Base-by-base conservation (phyloP, 495 filamentous ascomycete genomes). In the Neurospora cerealis region DNA sequence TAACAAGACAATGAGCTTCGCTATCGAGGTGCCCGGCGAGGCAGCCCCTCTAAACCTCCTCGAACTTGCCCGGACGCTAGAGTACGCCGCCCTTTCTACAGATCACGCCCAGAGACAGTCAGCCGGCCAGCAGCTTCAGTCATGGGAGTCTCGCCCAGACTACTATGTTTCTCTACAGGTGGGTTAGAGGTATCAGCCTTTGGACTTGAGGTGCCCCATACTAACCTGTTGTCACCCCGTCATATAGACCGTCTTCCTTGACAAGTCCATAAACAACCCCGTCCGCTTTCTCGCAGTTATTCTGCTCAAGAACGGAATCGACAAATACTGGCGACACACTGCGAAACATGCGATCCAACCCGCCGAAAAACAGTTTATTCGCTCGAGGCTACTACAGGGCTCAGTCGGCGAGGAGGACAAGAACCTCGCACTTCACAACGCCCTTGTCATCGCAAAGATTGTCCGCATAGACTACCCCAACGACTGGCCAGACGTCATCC, bases 261-360 rank as follows among this genome's bases (percentile, higher is more conserved):
- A 97, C 81, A 89, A 89, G 60, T 87, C 87, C 6, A 83, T 95
- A 1, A 93, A 93, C 13, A 77, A 86, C 17, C 90, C 95, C 76
- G 87, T 93, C 54, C 91, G 96, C 70, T 93, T 96, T 79, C 88
- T 97, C n/a, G 90, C 94, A 21, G 90, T 97, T 70, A 98, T 97
- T 74, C 93, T 96, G 78, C 84, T 99, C 71, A 98, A 98, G 80
- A 97, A 98, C 80, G 96, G 93, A 36, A 93, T 97, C 78, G 95
- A 98, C 77, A 94, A 92, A 80, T 93, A 93, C 80, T 99, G 96
- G 96, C 88, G 96, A 88, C 90, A 77, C 48, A 90, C 88, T 4
- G 87, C 91, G 19, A 85, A 80, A 75, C 91, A 91, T 80, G 88
- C 91, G 38, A 92, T 98, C 48, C 85, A 81, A 10, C 90, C 92